Percentiles rank a stretch among this genome's conserved stretches.
Conservation (phyloP, 176 grass and related monocot species). For the Rhynchospora pubera region DNA sequence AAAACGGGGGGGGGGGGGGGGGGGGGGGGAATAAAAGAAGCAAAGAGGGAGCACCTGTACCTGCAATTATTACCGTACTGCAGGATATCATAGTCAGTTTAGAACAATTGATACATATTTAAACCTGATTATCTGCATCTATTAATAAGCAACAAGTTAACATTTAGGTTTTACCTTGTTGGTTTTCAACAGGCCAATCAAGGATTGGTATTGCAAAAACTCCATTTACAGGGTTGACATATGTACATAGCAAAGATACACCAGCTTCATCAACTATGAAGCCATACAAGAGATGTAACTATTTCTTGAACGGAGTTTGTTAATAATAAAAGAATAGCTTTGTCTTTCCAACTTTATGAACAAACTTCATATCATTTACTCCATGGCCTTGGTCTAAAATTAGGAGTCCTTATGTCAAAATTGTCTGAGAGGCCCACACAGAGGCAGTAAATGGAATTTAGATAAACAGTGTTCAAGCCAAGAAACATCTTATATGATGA, state of each 20-base stretch:
- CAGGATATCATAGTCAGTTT: neutral
- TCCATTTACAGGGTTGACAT: slow-evolving; percentile 13
- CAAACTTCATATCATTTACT: neutral
- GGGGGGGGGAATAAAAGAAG: neutral
- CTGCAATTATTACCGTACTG: neutral
- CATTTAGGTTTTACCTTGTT: neutral
- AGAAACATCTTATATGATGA: too few species aligned
- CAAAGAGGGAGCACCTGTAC: neutral
- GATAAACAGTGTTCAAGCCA: neutral
- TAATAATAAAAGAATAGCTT: slow-evolving; percentile 5
- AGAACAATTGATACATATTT: neutral
- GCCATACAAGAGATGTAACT: slow-evolving; percentile 33
- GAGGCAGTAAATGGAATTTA: too few species aligned
- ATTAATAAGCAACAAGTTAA: neutral
- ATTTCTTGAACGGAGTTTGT: slow-evolving; percentile 17
- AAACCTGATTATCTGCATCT: neutral
- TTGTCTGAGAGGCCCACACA: too few species aligned
- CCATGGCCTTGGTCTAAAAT: neutral
- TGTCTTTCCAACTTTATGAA: neutral
- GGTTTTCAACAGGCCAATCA: slow-evolving; percentile 39
- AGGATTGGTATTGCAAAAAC: slow-evolving; percentile 24
- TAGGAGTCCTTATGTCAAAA: too few species aligned
- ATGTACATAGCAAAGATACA: slow-evolving; percentile 42
- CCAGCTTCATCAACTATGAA: slow-evolving; percentile 27
- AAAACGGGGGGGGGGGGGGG: neutral